Base-by-base conservation (phyloP, 2,329 filamentous ascomycete genomes). In the Claviceps spartinae region DNA sequence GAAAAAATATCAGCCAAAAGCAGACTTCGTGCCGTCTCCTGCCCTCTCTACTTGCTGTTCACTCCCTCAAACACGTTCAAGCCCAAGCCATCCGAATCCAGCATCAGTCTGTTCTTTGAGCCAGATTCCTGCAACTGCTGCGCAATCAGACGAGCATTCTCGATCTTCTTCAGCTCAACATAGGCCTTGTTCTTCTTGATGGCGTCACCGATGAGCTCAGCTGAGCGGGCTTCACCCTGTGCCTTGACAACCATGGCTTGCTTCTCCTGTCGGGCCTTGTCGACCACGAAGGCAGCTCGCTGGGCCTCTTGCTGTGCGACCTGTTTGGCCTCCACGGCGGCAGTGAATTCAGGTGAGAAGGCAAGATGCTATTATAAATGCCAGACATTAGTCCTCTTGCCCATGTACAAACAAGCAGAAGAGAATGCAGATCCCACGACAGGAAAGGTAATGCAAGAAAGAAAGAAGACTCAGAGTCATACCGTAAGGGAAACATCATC, bases 121-220 rank as follows among this genome's bases (percentile, higher is more conserved):
- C 87, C 86, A 53, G 78, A 78, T 69, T 94, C 88, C 70, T 96
- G 88, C 62, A 98, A 69, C 60, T 95, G 83, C 60, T 77, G 70
- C n/a, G 93, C 93, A 69, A 98, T 95, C 53, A 81, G 78, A 59
- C 88, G 80, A 6, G 93, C 93, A 64, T 96, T 98, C 75, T 98
- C 93, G 63, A 98, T 95, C 78, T 95, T 93, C 73, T 94, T 88
- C 66, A 98, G 80, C 72, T 97, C 93, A 57, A 98, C 82, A 69
- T 98, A 98, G 58, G 88, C 86, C 73, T 90, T 86, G 76, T 80
- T 94, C 85, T 97, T 98, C 87, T 97, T 98, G 82, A 98, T 95
- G 56, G 93, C 93, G 50, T 98, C 93, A 71, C 93, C 93, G 64
- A 98, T 96, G 58, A 98, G 83, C 73, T 98, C 90, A 47, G 93